Percentiles rank a stretch among this genome's conserved stretches.
Evolutionary conservation across 192 early-diverging fungal species (phyloP).

Genomic region (Entomortierella parvispora): DNA sequence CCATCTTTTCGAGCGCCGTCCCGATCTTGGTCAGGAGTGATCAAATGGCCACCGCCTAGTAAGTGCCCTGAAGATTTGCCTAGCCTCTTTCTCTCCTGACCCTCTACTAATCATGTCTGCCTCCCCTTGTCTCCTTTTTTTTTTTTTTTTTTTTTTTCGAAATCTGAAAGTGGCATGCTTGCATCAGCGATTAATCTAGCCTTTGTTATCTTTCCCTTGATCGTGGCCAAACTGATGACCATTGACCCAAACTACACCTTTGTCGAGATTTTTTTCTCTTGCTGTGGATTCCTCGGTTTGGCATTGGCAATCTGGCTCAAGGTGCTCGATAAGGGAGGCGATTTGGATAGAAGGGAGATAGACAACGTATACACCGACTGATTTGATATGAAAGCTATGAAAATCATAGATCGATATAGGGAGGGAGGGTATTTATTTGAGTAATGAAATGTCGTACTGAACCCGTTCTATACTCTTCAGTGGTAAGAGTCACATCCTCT

Average conservation of each 20-base stretch:
- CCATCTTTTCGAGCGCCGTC: constrained; percentile 63
- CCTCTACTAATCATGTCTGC: no score
- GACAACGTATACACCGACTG: constrained; percentile 5
- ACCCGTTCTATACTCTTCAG: constrained; percentile 35
- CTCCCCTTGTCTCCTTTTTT: neutral
- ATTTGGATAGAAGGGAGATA: constrained; percentile 25
- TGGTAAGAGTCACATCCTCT: constrained; percentile 26
- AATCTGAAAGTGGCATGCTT: constrained; percentile 60
- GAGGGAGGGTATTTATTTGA: constrained; percentile 9
- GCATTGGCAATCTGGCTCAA: constrained; percentile 23
- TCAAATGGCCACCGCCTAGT: constrained; percentile 57
- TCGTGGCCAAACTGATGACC: constrained; percentile 61
- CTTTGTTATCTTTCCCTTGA: constrained; percentile 62
- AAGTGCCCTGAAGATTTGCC: no score
- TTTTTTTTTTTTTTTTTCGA: neutral
- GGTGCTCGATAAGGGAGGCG: constrained; percentile 10
- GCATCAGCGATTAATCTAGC: constrained; percentile 61
- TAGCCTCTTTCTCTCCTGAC: no score
- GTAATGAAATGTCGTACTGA: constrained; percentile 36
- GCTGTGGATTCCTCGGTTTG: constrained; percentile 12
- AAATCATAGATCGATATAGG: no score
- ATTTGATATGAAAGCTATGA: no score
- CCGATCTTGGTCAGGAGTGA: constrained; percentile 57
- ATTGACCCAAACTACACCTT: constrained; percentile 37
- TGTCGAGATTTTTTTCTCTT: constrained; percentile 22